Percentiles rank a stretch among this genome's conserved stretches.
phyloP scores from a whole-genome alignment of 202 grass and related monocot genomes.

The Setaria italica region DNA sequence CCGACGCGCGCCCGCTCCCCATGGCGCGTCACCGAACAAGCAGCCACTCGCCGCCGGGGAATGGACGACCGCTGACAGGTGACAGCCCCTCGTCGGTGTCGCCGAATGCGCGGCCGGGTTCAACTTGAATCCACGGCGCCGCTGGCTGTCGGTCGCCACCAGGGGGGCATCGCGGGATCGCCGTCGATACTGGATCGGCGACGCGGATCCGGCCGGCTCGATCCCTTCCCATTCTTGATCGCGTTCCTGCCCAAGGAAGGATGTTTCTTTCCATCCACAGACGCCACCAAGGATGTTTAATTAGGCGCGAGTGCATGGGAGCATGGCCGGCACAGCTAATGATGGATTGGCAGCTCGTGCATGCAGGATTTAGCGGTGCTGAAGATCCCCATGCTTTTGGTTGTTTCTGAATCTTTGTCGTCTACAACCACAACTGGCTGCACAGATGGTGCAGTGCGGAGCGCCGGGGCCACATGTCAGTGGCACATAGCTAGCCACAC shows the following conservation, averaged over 20 bases:
- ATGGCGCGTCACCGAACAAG: background rate
- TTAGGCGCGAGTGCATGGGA: background rate
- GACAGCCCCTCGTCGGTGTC: no score
- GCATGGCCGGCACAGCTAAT: background rate
- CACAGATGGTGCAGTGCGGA: background rate
- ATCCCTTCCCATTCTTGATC: constrained; percentile 10
- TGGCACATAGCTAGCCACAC: background rate
- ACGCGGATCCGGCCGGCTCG: background rate
- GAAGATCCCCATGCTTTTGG: background rate
- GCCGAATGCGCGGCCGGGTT: background rate
- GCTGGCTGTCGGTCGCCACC: background rate
- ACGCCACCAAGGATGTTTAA: background rate
- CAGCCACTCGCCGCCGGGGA: background rate
- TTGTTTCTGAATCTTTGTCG: background rate
- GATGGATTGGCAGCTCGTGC: background rate
- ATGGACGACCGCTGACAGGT: no score
- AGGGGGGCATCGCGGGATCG: constrained; percentile 18
- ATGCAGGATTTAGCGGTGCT: background rate
- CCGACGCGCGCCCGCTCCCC: constrained; percentile 27
- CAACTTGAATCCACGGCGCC: background rate
- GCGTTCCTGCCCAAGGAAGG: background rate
- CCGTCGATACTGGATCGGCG: background rate
- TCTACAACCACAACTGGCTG: background rate
- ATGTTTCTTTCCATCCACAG: constrained; percentile 15
- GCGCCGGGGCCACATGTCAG: background rate